Evolutionary conservation across 441 rosid species (phyloP), one percentile per base, ranked within the genome.

Genomic region (Brassica balearica): DNA sequence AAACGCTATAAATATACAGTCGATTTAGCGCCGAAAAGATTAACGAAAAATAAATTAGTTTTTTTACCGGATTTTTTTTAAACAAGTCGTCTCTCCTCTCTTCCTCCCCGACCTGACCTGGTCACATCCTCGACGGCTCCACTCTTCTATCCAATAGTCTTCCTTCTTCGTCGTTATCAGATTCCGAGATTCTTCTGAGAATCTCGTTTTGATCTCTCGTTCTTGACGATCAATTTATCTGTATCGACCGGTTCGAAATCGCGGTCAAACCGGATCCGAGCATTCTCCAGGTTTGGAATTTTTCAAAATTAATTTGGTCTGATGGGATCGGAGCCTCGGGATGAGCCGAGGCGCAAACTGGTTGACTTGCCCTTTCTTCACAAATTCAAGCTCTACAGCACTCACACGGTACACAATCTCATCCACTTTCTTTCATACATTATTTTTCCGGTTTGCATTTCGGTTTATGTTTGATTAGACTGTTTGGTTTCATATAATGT

Each of bases 341-440:
- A 43, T 77, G 32, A 86, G 75, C 75, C 71, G 27, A 65, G 72
- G 74, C 81, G 85, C 6, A 79, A 66, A 60, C 74, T 51, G 6
- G 77, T 62, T 77, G 76, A 85, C 22, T 73, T 77, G 60, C 87
- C 80, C 41, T 68, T 81, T 81, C 82, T 91, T 80, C 89, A 87
- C 77, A 88, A 86, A 76, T 90, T 88, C 83, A 84, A 82, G 77
- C 92, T 91, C 72, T 91, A 88, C 78, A 88, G 77, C 68, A 91
- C 96, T 83, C 83, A 81, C 76, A 82, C 89, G 86, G 94, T 91
- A n/a, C 27, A 60, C 1, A 0, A 2, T 0, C 8, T 25, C 34
- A 9, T 63, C 46, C 14, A 41, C 8, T 15, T 53, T 36, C 78
- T 68, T 15, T 38, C 1, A n/a, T 11, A 12, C 27, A 62, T 51